Base-by-base conservation (phyloP, 2,329 filamentous ascomycete genomes). In the Cyclaneusma minus region DNA sequence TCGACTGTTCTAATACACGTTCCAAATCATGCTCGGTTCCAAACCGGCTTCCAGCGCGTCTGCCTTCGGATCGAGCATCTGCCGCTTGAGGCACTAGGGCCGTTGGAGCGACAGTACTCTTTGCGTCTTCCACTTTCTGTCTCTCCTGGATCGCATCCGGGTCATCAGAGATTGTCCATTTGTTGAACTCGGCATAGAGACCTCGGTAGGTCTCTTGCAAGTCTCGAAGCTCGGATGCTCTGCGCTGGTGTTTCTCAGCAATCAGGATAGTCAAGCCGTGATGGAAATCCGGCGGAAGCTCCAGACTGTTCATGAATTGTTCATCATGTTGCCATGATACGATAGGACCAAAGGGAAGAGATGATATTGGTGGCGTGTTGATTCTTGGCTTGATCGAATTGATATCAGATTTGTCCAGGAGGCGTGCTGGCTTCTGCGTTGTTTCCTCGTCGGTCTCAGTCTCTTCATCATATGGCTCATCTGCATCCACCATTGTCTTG, bases 1-100 rank as follows among this genome's bases (percentile, higher is more conserved):
- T 66, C 0, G 78, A 84, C 38, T 79, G 72, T 43, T 79, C 68
- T 24, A 85, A 52, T 5, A 78, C 74, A 19, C 69, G 63, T 44
- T 84, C 72, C 5, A 84, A 49, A 33, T 85, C 78, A 27, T 77
- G 68, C 42, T 85, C 78, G 10, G 74, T 78, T 9, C 68, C 72
- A 44, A 71, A 79, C 29, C 69, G 57, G 31, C 62, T 64, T 28
- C 46, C 56, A 34, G 37, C 51, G 15, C 65, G 55, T 33, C 67
- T 55, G 5, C 64, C 59, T 44, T 78, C 70, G 1, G 61, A 56
- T 33, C 63, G 68, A 3, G 62, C 48, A 32, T 75, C 72, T 9
- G 61, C 55, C 5, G 64, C 57, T 2, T 41, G 35, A 16, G 27
- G 29, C n/a, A 39, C 31, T n/a, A 34, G 34, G 4, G 26, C 13